Evolutionary conservation across 495 filamentous ascomycete species (phyloP).

Genomic region (Corynascus novoguineensis): DNA sequence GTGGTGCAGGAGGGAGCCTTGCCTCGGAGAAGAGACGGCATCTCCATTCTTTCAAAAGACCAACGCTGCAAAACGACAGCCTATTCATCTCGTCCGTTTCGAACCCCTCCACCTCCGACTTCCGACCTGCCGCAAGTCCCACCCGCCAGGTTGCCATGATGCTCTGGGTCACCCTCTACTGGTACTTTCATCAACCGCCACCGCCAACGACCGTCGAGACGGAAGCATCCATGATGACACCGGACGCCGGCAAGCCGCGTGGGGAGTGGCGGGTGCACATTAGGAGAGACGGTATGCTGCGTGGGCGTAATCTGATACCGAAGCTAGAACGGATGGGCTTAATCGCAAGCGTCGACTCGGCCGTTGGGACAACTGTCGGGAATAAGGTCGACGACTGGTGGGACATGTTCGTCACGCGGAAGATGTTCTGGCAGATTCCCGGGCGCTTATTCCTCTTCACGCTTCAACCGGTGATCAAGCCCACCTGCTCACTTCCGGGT

Average conservation of each 20-base stretch:
- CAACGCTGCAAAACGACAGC: conserved; percentile 70
- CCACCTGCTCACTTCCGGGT: conserved; percentile 50
- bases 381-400: conserved; percentile 63
- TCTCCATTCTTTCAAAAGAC: conserved; percentile 60
- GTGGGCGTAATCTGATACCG: conserved; percentile 72
- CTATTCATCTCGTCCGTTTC: conserved; percentile 89
- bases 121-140: conserved; percentile 69
- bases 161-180: conserved; percentile 90
- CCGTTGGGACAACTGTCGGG: conserved; percentile 60
- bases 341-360: conserved; percentile 67
- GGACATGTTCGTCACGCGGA: conserved; percentile 74
- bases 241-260: conserved; percentile 62
- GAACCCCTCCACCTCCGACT: conserved; percentile 71
- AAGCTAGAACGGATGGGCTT: conserved; percentile 93
- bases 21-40: conserved; percentile 30
- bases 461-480: conserved; percentile 51
- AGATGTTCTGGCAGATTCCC: conserved; percentile 88
- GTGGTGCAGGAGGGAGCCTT: background rate
- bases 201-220: conserved; percentile 53
- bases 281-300: conserved; percentile 78
- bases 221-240: conserved; percentile 57
- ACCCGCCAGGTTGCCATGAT: conserved; percentile 90
- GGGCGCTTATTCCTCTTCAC: conserved; percentile 83
- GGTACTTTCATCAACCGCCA: conserved; percentile 87
- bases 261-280: conserved; percentile 88